Evolutionary conservation across 2,329 filamentous ascomycete species (phyloP).

Genomic region (Cladosporium velox): DNA sequence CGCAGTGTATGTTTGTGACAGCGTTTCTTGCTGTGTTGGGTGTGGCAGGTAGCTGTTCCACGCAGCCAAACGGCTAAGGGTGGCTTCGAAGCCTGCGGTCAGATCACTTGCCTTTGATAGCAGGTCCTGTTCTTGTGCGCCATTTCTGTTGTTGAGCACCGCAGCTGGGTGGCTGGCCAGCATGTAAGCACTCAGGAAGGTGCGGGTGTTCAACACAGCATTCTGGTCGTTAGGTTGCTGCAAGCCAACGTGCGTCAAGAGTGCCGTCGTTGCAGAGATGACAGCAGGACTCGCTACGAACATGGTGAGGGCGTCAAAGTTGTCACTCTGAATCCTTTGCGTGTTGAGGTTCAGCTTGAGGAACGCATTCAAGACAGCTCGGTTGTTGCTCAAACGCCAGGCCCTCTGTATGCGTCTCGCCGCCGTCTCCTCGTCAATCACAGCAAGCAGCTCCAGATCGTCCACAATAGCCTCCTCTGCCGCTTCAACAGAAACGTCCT

Average conservation of each 20-base stretch:
- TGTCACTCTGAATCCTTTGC: slow-evolving; percentile 67
- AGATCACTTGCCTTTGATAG: slow-evolving; percentile 77
- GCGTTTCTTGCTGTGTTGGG: slow-evolving; percentile 60
- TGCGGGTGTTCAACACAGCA: slow-evolving; percentile 67
- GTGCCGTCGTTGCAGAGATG: slow-evolving; percentile 63
- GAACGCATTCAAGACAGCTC: slow-evolving; percentile 65
- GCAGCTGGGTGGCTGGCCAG: slow-evolving; percentile 78
- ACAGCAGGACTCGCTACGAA: slow-evolving; percentile 68
- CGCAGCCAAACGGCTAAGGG: slow-evolving; percentile 64
- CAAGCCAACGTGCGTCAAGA: slow-evolving; percentile 70
- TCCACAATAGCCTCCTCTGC: slow-evolving; percentile 48
- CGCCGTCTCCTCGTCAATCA: slow-evolving; percentile 62
- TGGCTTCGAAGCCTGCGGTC: slow-evolving; percentile 75
- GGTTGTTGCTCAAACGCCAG: slow-evolving; percentile 65
- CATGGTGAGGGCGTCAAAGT: slow-evolving; percentile 72
- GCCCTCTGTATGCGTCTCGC: slow-evolving; percentile 67
- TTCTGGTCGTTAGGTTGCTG: slow-evolving; percentile 60
- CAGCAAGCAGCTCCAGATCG: slow-evolving; percentile 34
- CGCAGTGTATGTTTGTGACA: slow-evolving; percentile 70
- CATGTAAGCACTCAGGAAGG: slow-evolving; percentile 77
- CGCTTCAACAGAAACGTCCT: slow-evolving; percentile 41
- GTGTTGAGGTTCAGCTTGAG: slow-evolving; percentile 67
- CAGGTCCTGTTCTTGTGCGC: slow-evolving; percentile 68
- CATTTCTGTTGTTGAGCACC: slow-evolving; percentile 75
- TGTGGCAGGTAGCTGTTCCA: slow-evolving; percentile 69